These are phyloP conservation scores for Aspergillus phoenicis DNA, from an alignment of 2,329 filamentous ascomycete species.

Conservation along the genomic window DNA sequence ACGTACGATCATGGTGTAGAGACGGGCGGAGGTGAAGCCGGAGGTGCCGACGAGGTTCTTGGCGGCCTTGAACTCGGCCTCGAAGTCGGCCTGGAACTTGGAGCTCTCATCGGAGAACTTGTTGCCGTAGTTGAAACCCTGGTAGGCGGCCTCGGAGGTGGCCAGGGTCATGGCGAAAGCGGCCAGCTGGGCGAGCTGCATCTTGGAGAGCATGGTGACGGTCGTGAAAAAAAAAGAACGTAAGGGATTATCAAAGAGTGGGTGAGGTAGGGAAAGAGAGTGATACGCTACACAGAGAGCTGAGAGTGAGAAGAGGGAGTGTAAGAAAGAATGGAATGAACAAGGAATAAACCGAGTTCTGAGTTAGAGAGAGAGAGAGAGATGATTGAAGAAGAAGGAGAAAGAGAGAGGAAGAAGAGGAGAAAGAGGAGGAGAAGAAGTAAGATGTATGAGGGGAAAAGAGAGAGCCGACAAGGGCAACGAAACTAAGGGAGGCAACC, in stretches of 20 bases:
- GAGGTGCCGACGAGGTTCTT: conserved; percentile 37
- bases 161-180: conserved; percentile 39
- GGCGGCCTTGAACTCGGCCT: conserved; percentile 49
- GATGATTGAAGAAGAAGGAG: conserved; percentile 10
- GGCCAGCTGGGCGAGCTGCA: conserved; percentile 37
- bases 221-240: conserved; percentile 4
- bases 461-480: too few relatives aligned
- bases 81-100: conserved; percentile 48
- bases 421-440: conserved; percentile 12
- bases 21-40: conserved; percentile 51
- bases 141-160: conserved; percentile 39
- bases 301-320: neutral
- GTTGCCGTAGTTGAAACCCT: conserved; percentile 54
- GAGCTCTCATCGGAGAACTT: conserved; percentile 44
- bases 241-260: neutral
- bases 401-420: conserved; percentile 5
- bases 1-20: conserved; percentile 64
- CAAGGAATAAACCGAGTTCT: conserved; percentile 3
- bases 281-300: neutral
- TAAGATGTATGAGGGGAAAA: neutral
- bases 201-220: conserved; percentile 27
- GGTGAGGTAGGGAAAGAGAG: neutral
- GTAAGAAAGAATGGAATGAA: conserved; percentile 7
- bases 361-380: conserved; percentile 1
- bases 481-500: neutral